Evolutionary conservation across 2,329 filamentous ascomycete species (phyloP).

Genomic region (Graphiopsis chlorocephala): DNA sequence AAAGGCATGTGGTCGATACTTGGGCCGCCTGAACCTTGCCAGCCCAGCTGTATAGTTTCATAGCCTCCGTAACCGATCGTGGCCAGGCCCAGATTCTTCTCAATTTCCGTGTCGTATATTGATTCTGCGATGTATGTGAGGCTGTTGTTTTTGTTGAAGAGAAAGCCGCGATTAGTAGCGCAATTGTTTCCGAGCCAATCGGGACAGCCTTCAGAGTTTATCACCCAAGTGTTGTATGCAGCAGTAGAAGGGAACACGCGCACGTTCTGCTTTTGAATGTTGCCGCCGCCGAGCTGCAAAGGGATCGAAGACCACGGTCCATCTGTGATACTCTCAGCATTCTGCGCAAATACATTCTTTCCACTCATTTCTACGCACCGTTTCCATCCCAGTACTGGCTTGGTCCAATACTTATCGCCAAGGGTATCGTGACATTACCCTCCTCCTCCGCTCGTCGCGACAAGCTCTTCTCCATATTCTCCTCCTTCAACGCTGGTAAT

Average conservation of each 20-base stretch:
- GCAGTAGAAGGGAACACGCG: constrained; percentile 35
- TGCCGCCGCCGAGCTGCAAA: constrained; percentile 33
- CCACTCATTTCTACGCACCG: constrained; percentile 19
- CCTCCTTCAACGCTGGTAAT: neutral
- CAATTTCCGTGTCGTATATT: constrained; percentile 59
- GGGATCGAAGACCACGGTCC: constrained; percentile 39
- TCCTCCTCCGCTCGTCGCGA: constrained; percentile 10
- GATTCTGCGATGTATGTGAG: constrained; percentile 60
- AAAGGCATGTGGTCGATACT: constrained; percentile 31
- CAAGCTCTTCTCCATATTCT: neutral
- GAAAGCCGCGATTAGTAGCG: constrained; percentile 28
- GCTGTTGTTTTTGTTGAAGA: constrained; percentile 55
- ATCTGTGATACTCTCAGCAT: constrained; percentile 22
- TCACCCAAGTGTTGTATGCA: constrained; percentile 30
- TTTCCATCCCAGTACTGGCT: constrained; percentile 40
- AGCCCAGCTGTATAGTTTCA: constrained; percentile 35
- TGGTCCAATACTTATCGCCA: constrained; percentile 33
- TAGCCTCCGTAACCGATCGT: constrained; percentile 31
- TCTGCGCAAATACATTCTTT: neutral
- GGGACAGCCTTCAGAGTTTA: constrained; percentile 31
- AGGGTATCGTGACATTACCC: constrained; percentile 26
- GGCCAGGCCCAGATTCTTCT: constrained; percentile 50
- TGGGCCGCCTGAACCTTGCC: constrained; percentile 33
- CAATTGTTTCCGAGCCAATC: constrained; percentile 29
- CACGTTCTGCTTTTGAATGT: constrained; percentile 31